A percentile compares a stretch with the other conserved stretches of the same genome.
phyloP scores from a whole-genome alignment of 805 yeast genomes.

The Pichia membranifaciens region DNA sequence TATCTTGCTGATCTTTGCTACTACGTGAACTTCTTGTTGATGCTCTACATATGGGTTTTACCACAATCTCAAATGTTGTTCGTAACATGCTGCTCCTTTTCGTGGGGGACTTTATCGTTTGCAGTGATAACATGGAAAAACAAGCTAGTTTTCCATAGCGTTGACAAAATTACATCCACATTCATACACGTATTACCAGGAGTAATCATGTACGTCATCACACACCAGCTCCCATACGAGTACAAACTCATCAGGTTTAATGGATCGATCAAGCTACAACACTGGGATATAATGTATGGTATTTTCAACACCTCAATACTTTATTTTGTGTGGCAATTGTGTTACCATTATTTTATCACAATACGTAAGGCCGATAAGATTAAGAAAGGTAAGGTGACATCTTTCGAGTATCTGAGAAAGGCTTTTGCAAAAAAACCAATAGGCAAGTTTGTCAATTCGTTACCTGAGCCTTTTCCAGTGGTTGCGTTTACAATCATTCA shows the following conservation, averaged over 20 bases:
- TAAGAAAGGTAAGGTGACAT: constrained; percentile 77
- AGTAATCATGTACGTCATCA: constrained; percentile 75
- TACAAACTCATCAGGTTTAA: constrained; percentile 59
- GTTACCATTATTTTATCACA: constrained; percentile 89
- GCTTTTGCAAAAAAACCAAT: constrained; percentile 57
- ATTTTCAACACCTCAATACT: constrained; percentile 73
- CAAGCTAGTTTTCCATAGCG: constrained; percentile 82
- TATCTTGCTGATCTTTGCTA: constrained; percentile 91
- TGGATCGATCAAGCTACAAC: constrained; percentile 63
- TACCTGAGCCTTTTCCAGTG: constrained; percentile 84
- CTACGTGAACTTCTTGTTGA: constrained; percentile 68
- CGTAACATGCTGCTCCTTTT: constrained; percentile 77
- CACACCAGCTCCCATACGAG: constrained; percentile 61
- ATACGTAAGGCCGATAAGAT: constrained; percentile 73
- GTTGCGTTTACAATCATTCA: constrained; percentile 82
- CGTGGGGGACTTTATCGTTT: constrained; percentile 85
- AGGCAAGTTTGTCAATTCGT: constrained; percentile 71
- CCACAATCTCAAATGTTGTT: constrained; percentile 71
- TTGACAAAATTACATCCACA: constrained; percentile 88
- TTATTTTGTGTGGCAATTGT: constrained; percentile 84
- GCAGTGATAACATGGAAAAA: constrained; percentile 96
- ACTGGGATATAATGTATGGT: constrained; percentile 68
- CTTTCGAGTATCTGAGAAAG: constrained; percentile 77
- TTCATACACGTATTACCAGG: constrained; percentile 92
- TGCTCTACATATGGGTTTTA: constrained; percentile 74